Base-by-base conservation (phyloP, 1,139 yeast species). In the Protomyces arabidopsidicola region DNA sequence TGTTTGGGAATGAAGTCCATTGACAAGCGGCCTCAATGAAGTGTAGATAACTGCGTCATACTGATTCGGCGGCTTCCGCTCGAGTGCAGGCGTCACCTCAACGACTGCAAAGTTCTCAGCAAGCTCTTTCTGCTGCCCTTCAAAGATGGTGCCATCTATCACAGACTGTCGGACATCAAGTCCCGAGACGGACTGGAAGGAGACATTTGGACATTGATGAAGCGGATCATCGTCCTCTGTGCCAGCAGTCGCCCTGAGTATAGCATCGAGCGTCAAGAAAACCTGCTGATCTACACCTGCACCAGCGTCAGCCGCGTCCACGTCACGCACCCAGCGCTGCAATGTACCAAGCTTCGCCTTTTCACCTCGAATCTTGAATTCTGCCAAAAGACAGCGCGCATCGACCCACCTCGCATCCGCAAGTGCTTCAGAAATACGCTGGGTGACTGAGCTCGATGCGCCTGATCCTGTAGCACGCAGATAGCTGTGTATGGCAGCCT, bases 311-410 rank as follows among this genome's bases (percentile, higher is more conserved):
- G 63, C 63, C 10, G 63, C 63, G 22, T 60, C 63, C 18, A 53
- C 58, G 14, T 60, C 63, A 8, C 63, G 34, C 2, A 60, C 58
- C 63, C 63, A 60, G 16, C 63, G 39, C 54, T 60, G 63, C 18
- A 60, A 35, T 14, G 63, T 54, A 31, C 63, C 63, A 2, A 60
- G 42, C 50, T 53, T 60, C n/a, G 55, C 54, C 16, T 27, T 53
- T 27, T 53, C 58, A 9, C 55, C 55, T 8, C 63, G 58, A 12
- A 60, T 45, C 27, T 55, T 53, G 50, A 60, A 53, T 20, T 60
- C 63, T n/a, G 63, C 58, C 39, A 60, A 38, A 16, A 60, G 50
- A 20, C 53, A 56, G 16, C 63, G 39, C 34, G 63, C 63, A 45
- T 60, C 63, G 14, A 54, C 39, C 63, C 63, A 60, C 9, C 58